Base-by-base conservation (phyloP, 2,329 filamentous ascomycete species). In the Boeremia exigua region DNA sequence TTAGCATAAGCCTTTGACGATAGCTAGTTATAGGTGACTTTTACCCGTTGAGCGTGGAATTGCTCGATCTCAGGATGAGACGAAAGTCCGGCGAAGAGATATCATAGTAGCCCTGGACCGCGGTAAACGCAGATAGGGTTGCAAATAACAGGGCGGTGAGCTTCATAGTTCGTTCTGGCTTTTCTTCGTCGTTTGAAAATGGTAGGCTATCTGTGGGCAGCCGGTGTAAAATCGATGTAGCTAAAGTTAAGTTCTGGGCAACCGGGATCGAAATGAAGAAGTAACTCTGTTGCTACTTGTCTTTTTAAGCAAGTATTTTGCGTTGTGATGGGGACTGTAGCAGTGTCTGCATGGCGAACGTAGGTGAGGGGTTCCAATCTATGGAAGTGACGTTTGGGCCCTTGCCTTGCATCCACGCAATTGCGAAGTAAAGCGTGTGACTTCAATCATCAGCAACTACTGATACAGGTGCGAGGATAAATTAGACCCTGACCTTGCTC, bases 11-110 rank as follows among this genome's bases (percentile, higher is more conserved):
- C 29, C n/a, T 27, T 2, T 15, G 3, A 15, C 12, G 3, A 34
- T 4, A 11, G 30, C 6, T 1, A 6, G 15, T 5, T 10, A 15
- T 6, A 44, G 27, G 15, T 1, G 19, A 34, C 33, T 33, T 37
- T 32, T 48, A 60, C 59, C 62, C 64, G 29, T 70, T 54, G 36
- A 66, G 46, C 2, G 58, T 59, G 4, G 38, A 30, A 44, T 67
- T 63, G 42, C 48, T 52, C 9, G 63, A 67, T 14, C 48, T 56
- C 43, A 69, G 23, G 44, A 69, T 49, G 29, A 70, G 65, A 15
- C 62, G 65, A 59, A 70, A 71, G 15, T 50, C 53, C 3, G 34
- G 9, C 12, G 66, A 67, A n/a, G 50, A 57, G 4, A 54, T 32
- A 42, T 62, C 46, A 34, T 53, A 64, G 43, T 55, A 55, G 17